Evolutionary conservation across 805 yeast genomes (phyloP).

Genomic region (Pichia cabralensis): DNA sequence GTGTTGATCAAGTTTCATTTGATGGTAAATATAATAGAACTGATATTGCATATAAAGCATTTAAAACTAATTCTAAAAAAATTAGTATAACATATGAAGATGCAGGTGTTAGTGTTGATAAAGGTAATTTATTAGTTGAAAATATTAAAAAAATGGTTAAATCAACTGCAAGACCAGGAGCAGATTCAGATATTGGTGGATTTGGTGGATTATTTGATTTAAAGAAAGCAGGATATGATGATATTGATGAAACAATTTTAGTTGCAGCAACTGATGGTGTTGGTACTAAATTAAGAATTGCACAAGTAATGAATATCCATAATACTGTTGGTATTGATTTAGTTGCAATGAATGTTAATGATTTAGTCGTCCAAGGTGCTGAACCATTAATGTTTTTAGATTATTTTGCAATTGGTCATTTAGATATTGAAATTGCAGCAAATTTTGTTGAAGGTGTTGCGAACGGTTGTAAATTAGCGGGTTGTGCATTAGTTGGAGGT

Average conservation of each 20-base stretch:
- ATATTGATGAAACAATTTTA: slow-evolving; percentile 64
- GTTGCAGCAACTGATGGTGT: slow-evolving; percentile 99
- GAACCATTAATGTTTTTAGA: slow-evolving; percentile 94
- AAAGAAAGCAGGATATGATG: slow-evolving; percentile 72
- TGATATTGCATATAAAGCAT: slow-evolving; percentile 95
- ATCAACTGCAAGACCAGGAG: slow-evolving; percentile 90
- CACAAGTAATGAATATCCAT: slow-evolving; percentile 81
- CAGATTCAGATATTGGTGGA: slow-evolving; percentile 97
- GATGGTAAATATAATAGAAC: slow-evolving; percentile 71
- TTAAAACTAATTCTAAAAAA: slow-evolving; percentile 38
- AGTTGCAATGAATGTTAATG: slow-evolving; percentile 99
- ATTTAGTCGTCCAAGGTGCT: slow-evolving; percentile 96
- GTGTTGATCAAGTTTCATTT: slow-evolving; percentile 70
- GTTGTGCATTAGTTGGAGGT: slow-evolving; percentile 98
- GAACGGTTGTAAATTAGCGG: slow-evolving; percentile 87
- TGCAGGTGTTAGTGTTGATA: slow-evolving; percentile 96
- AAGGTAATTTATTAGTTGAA: slow-evolving; percentile 85
- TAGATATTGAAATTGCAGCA: slow-evolving; percentile 76
- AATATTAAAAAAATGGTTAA: slow-evolving; percentile 83
- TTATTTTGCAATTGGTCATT: slow-evolving; percentile 90
- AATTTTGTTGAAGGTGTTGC: slow-evolving; percentile 93
- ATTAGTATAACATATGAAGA: slow-evolving; percentile 74
- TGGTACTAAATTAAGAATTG: slow-evolving; percentile 92
- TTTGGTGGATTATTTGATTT: slow-evolving; percentile 96
- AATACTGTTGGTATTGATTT: slow-evolving; percentile 98